Percentiles rank a stretch among this genome's conserved stretches.
Conservation (phyloP, 495 filamentous ascomycete genomes). For the Pyronema domesticum region DNA sequence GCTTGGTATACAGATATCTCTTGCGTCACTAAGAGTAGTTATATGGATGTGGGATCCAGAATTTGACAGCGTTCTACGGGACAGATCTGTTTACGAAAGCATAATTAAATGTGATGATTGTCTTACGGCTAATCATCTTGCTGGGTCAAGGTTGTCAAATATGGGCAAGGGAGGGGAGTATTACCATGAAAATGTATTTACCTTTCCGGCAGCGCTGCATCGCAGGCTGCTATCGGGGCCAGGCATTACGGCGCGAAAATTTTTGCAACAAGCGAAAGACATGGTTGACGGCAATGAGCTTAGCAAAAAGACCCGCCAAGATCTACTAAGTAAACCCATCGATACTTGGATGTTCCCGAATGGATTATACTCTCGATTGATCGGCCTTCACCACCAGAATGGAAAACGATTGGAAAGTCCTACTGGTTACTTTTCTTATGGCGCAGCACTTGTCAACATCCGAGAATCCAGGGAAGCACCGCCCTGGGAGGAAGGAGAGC, state of each 20-base stretch:
- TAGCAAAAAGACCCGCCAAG: background rate
- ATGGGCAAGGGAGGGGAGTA: no score
- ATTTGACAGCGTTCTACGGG: constrained; percentile 4
- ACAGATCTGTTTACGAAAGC: background rate
- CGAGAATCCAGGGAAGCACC: no score
- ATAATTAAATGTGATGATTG: background rate
- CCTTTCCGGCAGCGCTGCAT: background rate
- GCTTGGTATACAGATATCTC: constrained; percentile 7
- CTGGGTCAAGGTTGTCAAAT: background rate
- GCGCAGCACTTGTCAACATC: background rate
- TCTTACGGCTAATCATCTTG: background rate
- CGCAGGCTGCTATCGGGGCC: background rate
- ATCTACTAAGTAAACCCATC: background rate
- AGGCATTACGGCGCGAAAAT: no score
- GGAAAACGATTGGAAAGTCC: background rate
- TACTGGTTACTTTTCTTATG: background rate
- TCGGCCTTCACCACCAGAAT: background rate
- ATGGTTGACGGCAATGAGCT: background rate
- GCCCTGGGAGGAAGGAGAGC: no score
- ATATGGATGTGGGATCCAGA: constrained; percentile 9
- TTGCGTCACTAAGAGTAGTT: constrained; percentile 3
- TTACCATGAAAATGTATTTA: no score
- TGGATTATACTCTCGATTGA: background rate
- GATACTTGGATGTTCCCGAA: background rate
- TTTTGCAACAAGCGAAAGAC: background rate